Percentiles rank a stretch among this genome's conserved stretches.
Conservation (phyloP, 2,329 filamentous ascomycete genomes). For the Colletotrichum endophyticum region DNA sequence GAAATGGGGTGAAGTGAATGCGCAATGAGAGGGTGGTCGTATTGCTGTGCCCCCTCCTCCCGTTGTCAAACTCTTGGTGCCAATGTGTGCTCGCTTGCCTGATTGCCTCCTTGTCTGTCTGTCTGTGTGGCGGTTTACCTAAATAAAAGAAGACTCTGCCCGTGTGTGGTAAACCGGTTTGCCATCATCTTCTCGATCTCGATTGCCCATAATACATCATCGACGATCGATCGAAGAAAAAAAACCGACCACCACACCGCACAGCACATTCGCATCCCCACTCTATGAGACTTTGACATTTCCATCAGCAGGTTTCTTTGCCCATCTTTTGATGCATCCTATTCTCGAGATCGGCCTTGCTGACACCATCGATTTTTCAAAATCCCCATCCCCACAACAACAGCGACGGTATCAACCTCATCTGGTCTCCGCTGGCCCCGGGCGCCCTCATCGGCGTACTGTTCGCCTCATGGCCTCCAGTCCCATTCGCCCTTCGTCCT, state of each 20-base stretch:
- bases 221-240: background rate
- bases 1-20: background rate
- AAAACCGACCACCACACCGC: background rate
- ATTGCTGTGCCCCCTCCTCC: background rate
- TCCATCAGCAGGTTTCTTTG: background rate
- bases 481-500: background rate
- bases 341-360: background rate
- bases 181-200: background rate
- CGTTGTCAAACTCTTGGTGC: accelerated
- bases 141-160: background rate
- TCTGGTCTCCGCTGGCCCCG: background rate
- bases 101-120: too few relatives aligned
- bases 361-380: background rate
- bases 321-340: background rate
- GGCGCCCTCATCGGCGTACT: background rate
- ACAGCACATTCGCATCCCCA: background rate
- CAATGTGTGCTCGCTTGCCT: background rate
- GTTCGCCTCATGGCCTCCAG: background rate
- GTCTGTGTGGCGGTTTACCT: background rate
- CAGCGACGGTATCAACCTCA: background rate
- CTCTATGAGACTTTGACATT: background rate
- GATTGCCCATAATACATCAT: background rate
- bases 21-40: background rate
- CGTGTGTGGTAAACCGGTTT: background rate
- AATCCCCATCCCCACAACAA: background rate